These are phyloP conservation scores for Tubosaeta sp. DNA, from an alignment of 768 basidiomycete species.

Conservation along the genomic window DNA sequence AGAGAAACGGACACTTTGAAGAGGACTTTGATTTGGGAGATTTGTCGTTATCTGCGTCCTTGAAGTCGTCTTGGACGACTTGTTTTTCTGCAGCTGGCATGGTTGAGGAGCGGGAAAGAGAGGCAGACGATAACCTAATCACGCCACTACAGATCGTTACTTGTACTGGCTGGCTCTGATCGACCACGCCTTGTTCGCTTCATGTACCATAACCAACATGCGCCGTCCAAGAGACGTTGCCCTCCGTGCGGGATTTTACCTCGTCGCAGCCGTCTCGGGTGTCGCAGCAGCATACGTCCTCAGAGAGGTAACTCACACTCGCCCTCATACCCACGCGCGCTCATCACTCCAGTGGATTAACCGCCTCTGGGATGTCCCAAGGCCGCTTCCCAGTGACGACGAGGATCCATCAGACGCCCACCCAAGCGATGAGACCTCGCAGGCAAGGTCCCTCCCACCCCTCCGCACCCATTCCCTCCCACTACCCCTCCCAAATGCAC, in stretches of 20 bases:
- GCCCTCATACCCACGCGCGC: not conserved
- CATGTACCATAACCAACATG: conserved; percentile 4
- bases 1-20: conserved; percentile 28
- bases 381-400: not conserved
- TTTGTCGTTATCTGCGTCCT: conserved; percentile 23
- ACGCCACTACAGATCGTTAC: not conserved
- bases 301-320: conserved; percentile 7
- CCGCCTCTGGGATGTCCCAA: conserved; percentile 1
- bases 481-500: conserved; percentile 3
- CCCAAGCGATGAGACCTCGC: too few species aligned
- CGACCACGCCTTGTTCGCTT: too few species aligned
- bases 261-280: conserved; percentile 14
- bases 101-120: not conserved
- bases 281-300: conserved; percentile 20
- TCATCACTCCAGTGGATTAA: conserved; percentile 10
- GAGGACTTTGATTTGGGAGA: conserved; percentile 23
- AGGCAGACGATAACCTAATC: conserved; percentile 2
- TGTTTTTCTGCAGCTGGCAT: conserved; percentile 24
- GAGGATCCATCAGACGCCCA: not conserved
- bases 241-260: conserved; percentile 4
- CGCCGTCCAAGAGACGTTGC: conserved; percentile 7
- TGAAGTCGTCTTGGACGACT: conserved; percentile 16
- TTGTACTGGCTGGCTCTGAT: not conserved
- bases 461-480: conserved; percentile 8
- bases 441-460: conserved; percentile 1